Percentiles rank a stretch among this genome's conserved stretches.
Evolutionary conservation across 805 yeast genomes (phyloP).

Genomic region (Wickerhamiella azyma): DNA sequence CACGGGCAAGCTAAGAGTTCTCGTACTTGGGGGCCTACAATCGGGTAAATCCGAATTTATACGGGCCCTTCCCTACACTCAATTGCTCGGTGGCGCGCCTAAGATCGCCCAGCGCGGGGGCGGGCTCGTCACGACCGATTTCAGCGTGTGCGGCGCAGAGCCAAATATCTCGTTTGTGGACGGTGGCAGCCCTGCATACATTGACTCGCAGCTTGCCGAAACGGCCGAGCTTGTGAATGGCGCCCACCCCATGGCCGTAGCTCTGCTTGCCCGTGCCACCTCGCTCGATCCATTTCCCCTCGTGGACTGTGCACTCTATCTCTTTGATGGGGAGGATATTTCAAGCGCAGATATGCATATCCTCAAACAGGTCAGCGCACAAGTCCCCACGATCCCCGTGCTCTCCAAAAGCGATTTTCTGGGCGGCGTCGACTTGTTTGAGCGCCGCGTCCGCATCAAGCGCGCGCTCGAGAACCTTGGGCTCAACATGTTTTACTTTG

Average conservation of each 20-base stretch:
- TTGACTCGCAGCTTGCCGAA: constrained; percentile 8
- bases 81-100: not conserved
- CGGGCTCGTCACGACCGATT: not conserved
- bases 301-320: constrained; percentile 11
- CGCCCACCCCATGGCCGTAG: constrained; percentile 7
- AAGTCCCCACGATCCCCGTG: constrained; percentile 10
- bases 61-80: not conserved
- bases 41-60: constrained; percentile 11
- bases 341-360: constrained; percentile 4
- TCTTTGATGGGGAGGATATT: not conserved
- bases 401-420: constrained; percentile 8
- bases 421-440: constrained; percentile 6
- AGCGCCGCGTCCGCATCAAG: constrained; percentile 2
- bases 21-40: constrained; percentile 9
- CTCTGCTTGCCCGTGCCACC: constrained; percentile 7
- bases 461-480: constrained; percentile 2
- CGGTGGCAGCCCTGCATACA: not conserved
- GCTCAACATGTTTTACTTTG: constrained; percentile 3
- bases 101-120: not conserved
- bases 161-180: constrained; percentile 6
- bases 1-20: constrained; percentile 11
- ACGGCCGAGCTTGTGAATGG: constrained; percentile 14
- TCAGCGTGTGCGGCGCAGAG: not conserved
- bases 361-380: constrained; percentile 5
- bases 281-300: constrained; percentile 11